A percentile compares a stretch with the other conserved stretches of the same genome.
These are phyloP conservation scores for Mycena amicta DNA, from an alignment of 768 basidiomycete genomes.

Conservation along the genomic window DNA sequence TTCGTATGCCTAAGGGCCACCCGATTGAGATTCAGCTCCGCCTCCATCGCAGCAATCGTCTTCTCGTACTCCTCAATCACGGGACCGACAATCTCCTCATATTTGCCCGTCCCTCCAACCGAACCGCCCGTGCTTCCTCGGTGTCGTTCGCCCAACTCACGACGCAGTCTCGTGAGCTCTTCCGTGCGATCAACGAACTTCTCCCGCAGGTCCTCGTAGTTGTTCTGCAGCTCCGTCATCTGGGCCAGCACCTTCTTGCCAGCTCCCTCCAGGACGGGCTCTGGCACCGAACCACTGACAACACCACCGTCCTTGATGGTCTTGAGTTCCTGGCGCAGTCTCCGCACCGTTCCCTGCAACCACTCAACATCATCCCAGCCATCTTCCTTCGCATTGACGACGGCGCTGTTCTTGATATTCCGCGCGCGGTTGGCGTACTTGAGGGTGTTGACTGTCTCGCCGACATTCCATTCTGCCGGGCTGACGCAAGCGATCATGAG, in stretches of 20 bases:
- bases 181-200: constrained; percentile 89
- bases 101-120: constrained; percentile 70
- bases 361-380: constrained; percentile 99
- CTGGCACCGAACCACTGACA: constrained; percentile 16
- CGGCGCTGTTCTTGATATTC: constrained; percentile 95
- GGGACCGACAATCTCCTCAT: constrained; percentile 93
- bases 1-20: constrained; percentile 90
- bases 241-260: constrained; percentile 79
- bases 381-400: constrained; percentile 91
- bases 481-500: constrained; percentile 99
- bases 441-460: constrained; percentile 91
- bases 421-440: constrained; percentile 97
- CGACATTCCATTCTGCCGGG: constrained; percentile 92
- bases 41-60: constrained; percentile 93
- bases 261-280: constrained; percentile 52
- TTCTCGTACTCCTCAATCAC: constrained; percentile 99
- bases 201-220: constrained; percentile 80
- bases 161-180: constrained; percentile 78
- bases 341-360: constrained; percentile 83
- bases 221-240: constrained; percentile 82
- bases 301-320: constrained; percentile 68
- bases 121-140: constrained; percentile 61
- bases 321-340: constrained; percentile 87
- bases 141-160: constrained; percentile 78
- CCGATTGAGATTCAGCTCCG: constrained; percentile 83